phyloP scores from a whole-genome alignment of 345 rosid genomes.

The Lumnitzera racemosa region DNA sequence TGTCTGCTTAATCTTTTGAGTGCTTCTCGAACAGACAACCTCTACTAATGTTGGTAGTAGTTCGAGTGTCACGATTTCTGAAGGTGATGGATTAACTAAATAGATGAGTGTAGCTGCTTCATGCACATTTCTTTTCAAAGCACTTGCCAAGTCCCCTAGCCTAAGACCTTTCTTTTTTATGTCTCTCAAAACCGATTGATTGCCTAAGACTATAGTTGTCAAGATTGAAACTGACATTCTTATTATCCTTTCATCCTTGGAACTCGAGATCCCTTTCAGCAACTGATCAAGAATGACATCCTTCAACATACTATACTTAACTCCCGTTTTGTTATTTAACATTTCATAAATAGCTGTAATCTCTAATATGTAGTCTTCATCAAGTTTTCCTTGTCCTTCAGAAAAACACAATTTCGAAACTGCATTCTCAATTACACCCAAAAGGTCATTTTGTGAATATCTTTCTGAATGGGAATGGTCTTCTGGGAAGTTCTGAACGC shows the following conservation, averaged over 20 bases:
- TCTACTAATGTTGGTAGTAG: conserved; percentile 74
- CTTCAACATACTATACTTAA: conserved; percentile 54
- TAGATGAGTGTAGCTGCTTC: conserved; percentile 79
- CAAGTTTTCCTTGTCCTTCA: conserved; percentile 36
- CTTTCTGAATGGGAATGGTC: conserved; percentile 17
- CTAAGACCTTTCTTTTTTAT: conserved; percentile 65
- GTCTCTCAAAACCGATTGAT: conserved; percentile 48
- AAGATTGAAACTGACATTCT: conserved; percentile 65
- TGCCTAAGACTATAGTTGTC: conserved; percentile 47
- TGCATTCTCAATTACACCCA: conserved; percentile 47
- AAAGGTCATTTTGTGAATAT: conserved; percentile 31
- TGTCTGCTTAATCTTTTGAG: conserved; percentile 24
- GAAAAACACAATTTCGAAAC: conserved; percentile 45
- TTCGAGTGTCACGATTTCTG: conserved; percentile 71
- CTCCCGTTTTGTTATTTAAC: conserved; percentile 49
- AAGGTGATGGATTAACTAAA: conserved; percentile 72
- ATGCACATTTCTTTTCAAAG: conserved; percentile 64
- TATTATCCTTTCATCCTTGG: conserved; percentile 59
- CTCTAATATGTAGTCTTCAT: conserved; percentile 53
- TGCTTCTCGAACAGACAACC: conserved; percentile 49
- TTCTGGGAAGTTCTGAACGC: conserved; percentile 11
- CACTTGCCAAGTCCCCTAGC: conserved; percentile 54
- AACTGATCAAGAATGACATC: conserved; percentile 71
- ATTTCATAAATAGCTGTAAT: conserved; percentile 56
- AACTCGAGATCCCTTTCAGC: conserved; percentile 55